Evolutionary conservation across 805 yeast species (phyloP), one percentile per base, ranked within the genome.

Genomic region (Pichia eremophila): DNA sequence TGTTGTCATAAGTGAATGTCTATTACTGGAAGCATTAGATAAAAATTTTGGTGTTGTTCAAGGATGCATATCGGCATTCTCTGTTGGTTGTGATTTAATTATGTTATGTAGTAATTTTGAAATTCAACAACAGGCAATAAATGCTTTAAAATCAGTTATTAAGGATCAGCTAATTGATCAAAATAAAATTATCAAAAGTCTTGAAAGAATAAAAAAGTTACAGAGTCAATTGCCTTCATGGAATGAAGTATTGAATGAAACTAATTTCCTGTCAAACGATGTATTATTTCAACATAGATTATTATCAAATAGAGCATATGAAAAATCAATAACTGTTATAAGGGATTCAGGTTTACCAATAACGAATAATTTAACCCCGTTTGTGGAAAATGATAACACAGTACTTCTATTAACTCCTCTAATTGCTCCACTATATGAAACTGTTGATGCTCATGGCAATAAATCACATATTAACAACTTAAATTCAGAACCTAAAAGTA

Each of bases 11-110:
- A 70, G 78, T 49, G 85, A 79, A 55, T 79, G 85, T 54, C 63
- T 79, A 43, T 83, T 79, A 56, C 70, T 79, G 77, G 84, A 79
- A 49, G 77, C 83, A 1, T 63, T 79, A 25, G 76, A 77, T 58
- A 79, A 77, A 47, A 75, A 78, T n/a, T 73, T 79, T 44, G 85
- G 85, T 5, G 66, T 79, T 36, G 78, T 81, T n/a, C 85, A 79
- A 59, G 85, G 84, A 10, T 81, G 79, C 0, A 72, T 77, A 8
- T 66, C 78, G 56, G 81, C 84, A 3, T 64, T 78, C n/a, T 70
- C 72, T 44, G 85, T 83, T 8, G 81, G 84, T 6, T 79, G 85
- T 61, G 85, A 79, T 58, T 64, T 79, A 50, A 77, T 79, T 10
- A 68, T 79, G 71, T 80, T 79, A 22, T 79, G 85, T 57, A 80